These are phyloP conservation scores for Clarireedia monteithiana DNA, from an alignment of 2,329 filamentous ascomycete genomes.

Conservation along the genomic window DNA sequence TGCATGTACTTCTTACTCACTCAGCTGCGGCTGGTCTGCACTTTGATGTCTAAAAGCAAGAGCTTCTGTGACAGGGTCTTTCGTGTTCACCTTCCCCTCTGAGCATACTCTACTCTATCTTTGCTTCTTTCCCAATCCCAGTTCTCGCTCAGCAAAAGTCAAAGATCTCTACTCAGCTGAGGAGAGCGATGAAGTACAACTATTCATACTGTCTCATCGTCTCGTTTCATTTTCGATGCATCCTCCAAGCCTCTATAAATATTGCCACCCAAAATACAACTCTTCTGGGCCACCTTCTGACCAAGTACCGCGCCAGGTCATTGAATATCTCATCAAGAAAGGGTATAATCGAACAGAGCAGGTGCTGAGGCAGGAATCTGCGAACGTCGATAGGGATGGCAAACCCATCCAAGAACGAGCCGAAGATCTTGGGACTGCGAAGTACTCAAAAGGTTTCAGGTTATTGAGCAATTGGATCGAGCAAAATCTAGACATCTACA, in stretches of 20 bases:
- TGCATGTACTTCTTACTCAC: no score
- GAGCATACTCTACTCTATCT: background rate
- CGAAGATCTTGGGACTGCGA: conserved; percentile 66
- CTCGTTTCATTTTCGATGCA: no score
- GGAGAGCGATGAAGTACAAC: no score
- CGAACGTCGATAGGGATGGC: conserved; percentile 73
- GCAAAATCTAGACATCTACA: conserved; percentile 89
- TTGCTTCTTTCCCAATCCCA: background rate
- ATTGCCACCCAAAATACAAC: background rate
- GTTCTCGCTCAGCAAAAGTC: background rate
- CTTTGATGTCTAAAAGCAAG: no score
- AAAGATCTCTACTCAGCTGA: no score
- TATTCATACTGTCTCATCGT: no score
- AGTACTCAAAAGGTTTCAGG: conserved; percentile 68
- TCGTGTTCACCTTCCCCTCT: background rate
- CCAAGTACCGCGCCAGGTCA: conserved; percentile 47
- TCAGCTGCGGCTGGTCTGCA: no score
- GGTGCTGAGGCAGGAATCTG: conserved; percentile 84
- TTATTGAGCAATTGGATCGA: conserved; percentile 78
- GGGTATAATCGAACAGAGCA: conserved; percentile 91
- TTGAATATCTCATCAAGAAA: conserved; percentile 92
- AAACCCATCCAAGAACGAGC: conserved; percentile 59
- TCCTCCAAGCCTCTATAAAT: no score
- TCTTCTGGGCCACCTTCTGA: background rate
- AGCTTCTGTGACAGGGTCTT: no score